phyloP scores from a whole-genome alignment of 768 basidiomycete species.

The Mrakia blollopis region DNA sequence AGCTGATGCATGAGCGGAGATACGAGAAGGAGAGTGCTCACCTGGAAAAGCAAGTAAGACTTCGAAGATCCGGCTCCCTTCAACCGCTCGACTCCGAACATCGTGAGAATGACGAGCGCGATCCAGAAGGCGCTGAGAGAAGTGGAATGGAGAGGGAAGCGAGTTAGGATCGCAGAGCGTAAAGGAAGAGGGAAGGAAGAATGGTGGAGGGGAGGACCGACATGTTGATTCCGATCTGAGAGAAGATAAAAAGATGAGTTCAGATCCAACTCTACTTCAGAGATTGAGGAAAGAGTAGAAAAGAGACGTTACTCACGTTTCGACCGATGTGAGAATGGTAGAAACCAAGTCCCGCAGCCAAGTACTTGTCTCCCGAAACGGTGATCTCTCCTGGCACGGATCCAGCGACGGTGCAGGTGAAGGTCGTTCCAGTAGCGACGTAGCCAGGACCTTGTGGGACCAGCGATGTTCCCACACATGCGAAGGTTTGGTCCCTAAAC shows the following conservation, averaged over 20 bases:
- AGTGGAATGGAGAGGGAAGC: no score
- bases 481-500: conserved; percentile 62
- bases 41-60: conserved; percentile 26
- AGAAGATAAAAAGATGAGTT: neutral
- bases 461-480: conserved; percentile 38
- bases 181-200: no score
- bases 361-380: conserved; percentile 51
- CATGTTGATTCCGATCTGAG: conserved; percentile 64
- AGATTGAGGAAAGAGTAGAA: conserved; percentile 38
- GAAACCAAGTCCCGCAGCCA: conserved; percentile 46
- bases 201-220: no score
- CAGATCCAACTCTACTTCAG: neutral
- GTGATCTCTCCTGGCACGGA: conserved; percentile 37
- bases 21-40: no score
- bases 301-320: conserved; percentile 35
- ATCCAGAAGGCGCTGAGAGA: conserved; percentile 54
- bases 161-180: no score
- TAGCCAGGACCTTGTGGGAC: conserved; percentile 43
- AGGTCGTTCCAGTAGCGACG: conserved; percentile 32
- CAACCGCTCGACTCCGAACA: conserved; percentile 52
- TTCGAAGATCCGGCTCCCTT: conserved; percentile 18
- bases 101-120: conserved; percentile 46
- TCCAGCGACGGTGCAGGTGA: conserved; percentile 41
- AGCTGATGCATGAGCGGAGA: no score
- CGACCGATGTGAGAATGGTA: conserved; percentile 41